Evolutionary conservation across 352 stramenopile species (phyloP).

Genomic region (Pythium coloratum): DNA sequence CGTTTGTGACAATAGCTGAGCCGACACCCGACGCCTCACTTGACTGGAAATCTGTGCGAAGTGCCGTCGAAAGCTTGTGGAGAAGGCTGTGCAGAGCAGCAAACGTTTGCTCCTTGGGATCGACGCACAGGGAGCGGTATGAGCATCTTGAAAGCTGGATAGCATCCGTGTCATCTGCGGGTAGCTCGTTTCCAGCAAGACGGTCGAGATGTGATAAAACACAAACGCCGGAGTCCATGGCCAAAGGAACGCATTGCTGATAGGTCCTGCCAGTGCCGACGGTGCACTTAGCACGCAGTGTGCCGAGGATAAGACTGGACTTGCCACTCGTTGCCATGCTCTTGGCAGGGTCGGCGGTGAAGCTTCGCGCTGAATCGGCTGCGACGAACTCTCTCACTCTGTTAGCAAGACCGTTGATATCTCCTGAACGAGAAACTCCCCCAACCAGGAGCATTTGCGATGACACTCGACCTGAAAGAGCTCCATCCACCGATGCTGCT

Average conservation of each 20-base stretch:
- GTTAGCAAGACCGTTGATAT: slow-evolving; percentile 22
- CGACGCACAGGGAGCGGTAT: slow-evolving; percentile 80
- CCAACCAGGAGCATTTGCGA: slow-evolving; percentile 50
- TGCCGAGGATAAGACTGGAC: slow-evolving; percentile 46
- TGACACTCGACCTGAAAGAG: background rate
- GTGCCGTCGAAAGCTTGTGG: slow-evolving; percentile 33
- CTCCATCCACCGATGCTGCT: slow-evolving; percentile 25
- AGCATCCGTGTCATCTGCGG: slow-evolving; percentile 68
- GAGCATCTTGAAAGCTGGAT: slow-evolving; percentile 78
- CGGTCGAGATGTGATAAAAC: slow-evolving; percentile 79
- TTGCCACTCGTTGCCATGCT: slow-evolving; percentile 57
- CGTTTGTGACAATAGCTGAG: slow-evolving; percentile 34
- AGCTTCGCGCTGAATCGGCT: slow-evolving; percentile 38
- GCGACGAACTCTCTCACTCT: slow-evolving; percentile 38
- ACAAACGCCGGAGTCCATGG: slow-evolving; percentile 68
- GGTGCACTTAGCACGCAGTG: slow-evolving; percentile 48
- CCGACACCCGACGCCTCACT: slow-evolving; percentile 3
- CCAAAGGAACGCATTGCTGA: slow-evolving; percentile 49
- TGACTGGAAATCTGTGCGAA: slow-evolving; percentile 28
- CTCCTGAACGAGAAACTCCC: slow-evolving; percentile 33
- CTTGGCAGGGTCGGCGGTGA: slow-evolving; percentile 47
- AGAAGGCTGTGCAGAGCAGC: slow-evolving; percentile 57
- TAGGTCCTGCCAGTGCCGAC: slow-evolving; percentile 24
- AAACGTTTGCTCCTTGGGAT: slow-evolving; percentile 76
- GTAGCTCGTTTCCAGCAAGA: slow-evolving; percentile 72